These are phyloP conservation scores for Chaetomiaceae sp. DNA, from an alignment of 2,329 filamentous ascomycete species.

Conservation along the genomic window DNA sequence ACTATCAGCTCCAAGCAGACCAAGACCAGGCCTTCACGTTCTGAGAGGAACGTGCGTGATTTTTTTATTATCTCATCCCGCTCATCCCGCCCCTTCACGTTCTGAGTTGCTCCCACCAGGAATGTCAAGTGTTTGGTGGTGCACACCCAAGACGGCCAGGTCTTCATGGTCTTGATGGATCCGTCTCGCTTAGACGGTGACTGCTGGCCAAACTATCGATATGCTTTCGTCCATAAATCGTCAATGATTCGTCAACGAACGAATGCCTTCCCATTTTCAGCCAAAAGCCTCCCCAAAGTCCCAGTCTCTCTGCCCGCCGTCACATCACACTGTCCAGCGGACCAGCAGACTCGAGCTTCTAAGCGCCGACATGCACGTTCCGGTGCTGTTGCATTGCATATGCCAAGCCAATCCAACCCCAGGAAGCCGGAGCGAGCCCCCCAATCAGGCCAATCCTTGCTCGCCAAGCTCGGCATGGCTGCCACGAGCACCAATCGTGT, in stretches of 20 bases:
- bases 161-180: no score
- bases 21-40: no score
- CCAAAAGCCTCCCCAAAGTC: background rate
- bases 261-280: background rate
- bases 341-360: background rate
- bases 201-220: background rate
- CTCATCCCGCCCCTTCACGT: no score
- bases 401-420: slow-evolving; percentile 16
- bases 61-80: no score
- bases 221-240: background rate
- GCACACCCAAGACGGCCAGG: no score
- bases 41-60: no score
- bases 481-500: slow-evolving; percentile 15
- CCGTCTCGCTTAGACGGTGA: no score
- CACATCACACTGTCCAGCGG: slow-evolving; percentile 1
- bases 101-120: no score
- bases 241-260: background rate
- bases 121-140: no score
- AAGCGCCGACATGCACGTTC: slow-evolving; percentile 20
- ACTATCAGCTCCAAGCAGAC: no score
- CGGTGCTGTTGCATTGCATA: slow-evolving; percentile 7
- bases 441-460: slow-evolving; percentile 12
- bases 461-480: slow-evolving; percentile 2
- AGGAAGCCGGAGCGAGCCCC: background rate
- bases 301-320: background rate